A percentile compares a stretch with the other conserved stretches of the same genome.
phyloP scores from a whole-genome alignment of 768 basidiomycete species.

The Antrodiella citrinella region DNA sequence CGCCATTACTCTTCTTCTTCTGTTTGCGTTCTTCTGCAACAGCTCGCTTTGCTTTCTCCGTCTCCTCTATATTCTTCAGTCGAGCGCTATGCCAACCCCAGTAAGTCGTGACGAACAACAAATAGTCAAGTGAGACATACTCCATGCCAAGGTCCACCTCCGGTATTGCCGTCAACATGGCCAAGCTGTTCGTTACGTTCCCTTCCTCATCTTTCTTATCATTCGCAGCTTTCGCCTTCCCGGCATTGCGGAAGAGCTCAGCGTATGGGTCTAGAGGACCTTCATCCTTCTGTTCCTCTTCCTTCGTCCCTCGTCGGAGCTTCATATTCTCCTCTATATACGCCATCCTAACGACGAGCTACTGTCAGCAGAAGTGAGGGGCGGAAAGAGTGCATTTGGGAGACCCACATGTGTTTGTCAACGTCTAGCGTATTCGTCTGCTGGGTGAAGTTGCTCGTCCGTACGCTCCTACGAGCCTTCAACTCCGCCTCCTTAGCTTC shows the following conservation, averaged over 20 bases:
- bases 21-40: slow-evolving; percentile 67
- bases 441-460: slow-evolving; percentile 91
- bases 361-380: not conserved
- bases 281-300: slow-evolving; percentile 29
- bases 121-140: slow-evolving; percentile 41
- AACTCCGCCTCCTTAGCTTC: slow-evolving; percentile 62
- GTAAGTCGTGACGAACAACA: not conserved
- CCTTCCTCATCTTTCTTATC: slow-evolving; percentile 70
- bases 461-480: slow-evolving; percentile 64
- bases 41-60: slow-evolving; percentile 88
- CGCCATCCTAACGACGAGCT: slow-evolving; percentile 64
- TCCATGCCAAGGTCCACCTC: slow-evolving; percentile 99
- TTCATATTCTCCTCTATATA: slow-evolving; percentile 94
- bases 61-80: slow-evolving; percentile 93
- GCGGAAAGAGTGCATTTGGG: not conserved
- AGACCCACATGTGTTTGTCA: slow-evolving; percentile 91
- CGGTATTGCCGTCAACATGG: slow-evolving; percentile 96
- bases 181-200: slow-evolving; percentile 84
- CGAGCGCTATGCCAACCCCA: slow-evolving; percentile 55
- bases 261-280: slow-evolving; percentile 64
- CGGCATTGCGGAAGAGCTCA: slow-evolving; percentile 55
- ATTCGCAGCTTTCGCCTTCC: slow-evolving; percentile 54
- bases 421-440: slow-evolving; percentile 95
- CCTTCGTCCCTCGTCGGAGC: slow-evolving; percentile 48
- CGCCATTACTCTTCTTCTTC: slow-evolving; percentile 50